Conservation (phyloP, 257 asterid genomes). For the Primulina huaijiensis region DNA sequence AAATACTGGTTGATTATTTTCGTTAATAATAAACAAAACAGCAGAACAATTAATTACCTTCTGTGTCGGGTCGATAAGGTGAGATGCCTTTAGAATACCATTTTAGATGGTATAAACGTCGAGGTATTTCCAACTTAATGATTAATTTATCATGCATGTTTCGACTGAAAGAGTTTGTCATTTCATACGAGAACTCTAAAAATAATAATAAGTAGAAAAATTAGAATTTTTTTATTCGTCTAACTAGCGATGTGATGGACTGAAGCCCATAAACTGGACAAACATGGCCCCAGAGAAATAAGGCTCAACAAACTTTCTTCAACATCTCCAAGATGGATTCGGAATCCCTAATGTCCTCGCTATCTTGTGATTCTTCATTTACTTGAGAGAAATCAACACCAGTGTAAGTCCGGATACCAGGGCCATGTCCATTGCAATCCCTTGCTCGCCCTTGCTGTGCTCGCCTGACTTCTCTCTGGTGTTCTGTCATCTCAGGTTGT, state of each 20-base stretch:
- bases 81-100: too few species aligned
- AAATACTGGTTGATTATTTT: too few species aligned
- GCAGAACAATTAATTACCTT: too few species aligned
- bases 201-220: too few species aligned
- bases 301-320: conserved; percentile 25
- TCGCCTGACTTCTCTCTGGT: conserved; percentile 75
- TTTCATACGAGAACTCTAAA: too few species aligned
- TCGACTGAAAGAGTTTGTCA: too few species aligned
- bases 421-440: conserved; percentile 74
- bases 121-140: too few species aligned
- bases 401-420: conserved; percentile 69
- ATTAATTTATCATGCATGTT: too few species aligned
- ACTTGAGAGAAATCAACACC: conserved; percentile 70
- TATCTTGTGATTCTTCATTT: conserved; percentile 75
- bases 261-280: too few species aligned
- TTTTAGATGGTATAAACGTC: too few species aligned
- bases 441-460: conserved; percentile 67
- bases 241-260: not conserved
- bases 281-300: not conserved
- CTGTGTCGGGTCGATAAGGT: too few species aligned
- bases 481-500: conserved; percentile 60
- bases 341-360: conserved; percentile 44
- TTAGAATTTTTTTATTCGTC: not conserved
- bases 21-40: too few species aligned
- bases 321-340: conserved; percentile 40